Conservation (phyloP, 2,329 filamentous ascomycete genomes). For the Aspergillus pseudonomiae region DNA sequence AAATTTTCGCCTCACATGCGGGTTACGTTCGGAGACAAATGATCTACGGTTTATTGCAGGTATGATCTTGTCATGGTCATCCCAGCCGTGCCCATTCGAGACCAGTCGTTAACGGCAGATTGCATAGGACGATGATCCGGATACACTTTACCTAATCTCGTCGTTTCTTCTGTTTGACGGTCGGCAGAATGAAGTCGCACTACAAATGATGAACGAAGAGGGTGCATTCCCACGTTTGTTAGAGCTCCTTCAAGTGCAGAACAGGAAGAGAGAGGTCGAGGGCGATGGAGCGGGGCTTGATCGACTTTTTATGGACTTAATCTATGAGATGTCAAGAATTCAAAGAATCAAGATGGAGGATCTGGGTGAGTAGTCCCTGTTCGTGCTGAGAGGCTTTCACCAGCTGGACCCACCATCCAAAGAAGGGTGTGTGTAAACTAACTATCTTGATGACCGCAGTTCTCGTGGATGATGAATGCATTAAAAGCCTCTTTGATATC, state of each 20-base stretch:
- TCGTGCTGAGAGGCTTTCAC: neutral
- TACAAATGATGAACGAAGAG: constrained; percentile 85
- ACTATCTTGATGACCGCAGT: constrained; percentile 38
- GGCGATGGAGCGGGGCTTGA: constrained; percentile 64
- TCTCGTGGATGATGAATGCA: constrained; percentile 73
- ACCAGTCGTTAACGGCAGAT: neutral
- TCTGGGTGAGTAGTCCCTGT: constrained; percentile 59
- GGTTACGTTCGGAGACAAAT: constrained; percentile 93
- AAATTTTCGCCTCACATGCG: constrained; percentile 72
- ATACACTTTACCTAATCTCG: constrained; percentile 78
- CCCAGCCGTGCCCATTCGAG: neutral
- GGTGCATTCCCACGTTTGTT: constrained; percentile 81
- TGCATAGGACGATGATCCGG: constrained; percentile 76
- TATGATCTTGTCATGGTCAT: constrained; percentile 32
- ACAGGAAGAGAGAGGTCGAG: constrained; percentile 52
- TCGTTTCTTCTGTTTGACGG: constrained; percentile 88
- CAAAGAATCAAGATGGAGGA: constrained; percentile 79
- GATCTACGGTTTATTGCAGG: constrained; percentile 80
- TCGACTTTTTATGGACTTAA: constrained; percentile 77
- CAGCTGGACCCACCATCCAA: neutral
- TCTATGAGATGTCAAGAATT: constrained; percentile 96
- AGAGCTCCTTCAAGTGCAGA: constrained; percentile 72
- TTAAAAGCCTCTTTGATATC: constrained; percentile 79
- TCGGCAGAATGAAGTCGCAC: constrained; percentile 72
- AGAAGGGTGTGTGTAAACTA: neutral